These are phyloP conservation scores for Hypoxylon sp. DNA, from an alignment of 2,329 filamentous ascomycete genomes.

Conservation along the genomic window DNA sequence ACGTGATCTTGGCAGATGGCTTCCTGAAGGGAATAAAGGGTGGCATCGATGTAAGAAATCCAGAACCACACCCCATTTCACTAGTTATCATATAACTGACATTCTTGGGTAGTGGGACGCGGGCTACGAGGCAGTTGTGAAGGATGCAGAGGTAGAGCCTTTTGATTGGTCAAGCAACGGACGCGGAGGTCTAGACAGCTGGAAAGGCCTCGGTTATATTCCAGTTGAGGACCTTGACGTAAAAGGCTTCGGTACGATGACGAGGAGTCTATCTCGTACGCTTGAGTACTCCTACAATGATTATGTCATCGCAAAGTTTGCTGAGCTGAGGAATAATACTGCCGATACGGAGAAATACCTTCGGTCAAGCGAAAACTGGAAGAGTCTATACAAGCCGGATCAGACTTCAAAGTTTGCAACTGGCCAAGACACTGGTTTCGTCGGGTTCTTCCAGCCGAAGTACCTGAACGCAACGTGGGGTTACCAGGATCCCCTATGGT, in stretches of 20 bases:
- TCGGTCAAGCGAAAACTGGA: slow-evolving; percentile 74
- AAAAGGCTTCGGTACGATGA: slow-evolving; percentile 77
- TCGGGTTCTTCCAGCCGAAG: slow-evolving; percentile 78
- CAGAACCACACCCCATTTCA: background rate
- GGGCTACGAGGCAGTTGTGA: slow-evolving; percentile 78
- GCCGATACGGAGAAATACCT: slow-evolving; percentile 73
- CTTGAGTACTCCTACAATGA: slow-evolving; percentile 86
- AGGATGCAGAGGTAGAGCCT: slow-evolving; percentile 80
- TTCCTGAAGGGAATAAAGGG: slow-evolving; percentile 75
- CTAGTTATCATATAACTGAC: slow-evolving; percentile 33
- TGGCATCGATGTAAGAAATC: slow-evolving; percentile 64
- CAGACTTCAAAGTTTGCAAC: slow-evolving; percentile 68
- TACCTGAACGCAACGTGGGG: slow-evolving; percentile 78
- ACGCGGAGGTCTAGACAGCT: slow-evolving; percentile 78
- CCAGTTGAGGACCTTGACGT: slow-evolving; percentile 78
- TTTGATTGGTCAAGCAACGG: slow-evolving; percentile 79
- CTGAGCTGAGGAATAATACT: slow-evolving; percentile 67
- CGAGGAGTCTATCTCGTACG: slow-evolving; percentile 78
- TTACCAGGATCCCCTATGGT: slow-evolving; percentile 76
- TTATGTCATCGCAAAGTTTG: slow-evolving; percentile 76
- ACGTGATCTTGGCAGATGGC: slow-evolving; percentile 76
- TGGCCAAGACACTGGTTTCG: slow-evolving; percentile 74
- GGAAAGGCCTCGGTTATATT: slow-evolving; percentile 80
- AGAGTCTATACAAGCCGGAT: slow-evolving; percentile 73
- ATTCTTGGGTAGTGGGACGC: slow-evolving; percentile 68